A percentile compares a stretch with the other conserved stretches of the same genome.
These are phyloP conservation scores for Chlamydomonas schloesseri DNA, from an alignment of 139 green algal species.

Conservation along the genomic window DNA sequence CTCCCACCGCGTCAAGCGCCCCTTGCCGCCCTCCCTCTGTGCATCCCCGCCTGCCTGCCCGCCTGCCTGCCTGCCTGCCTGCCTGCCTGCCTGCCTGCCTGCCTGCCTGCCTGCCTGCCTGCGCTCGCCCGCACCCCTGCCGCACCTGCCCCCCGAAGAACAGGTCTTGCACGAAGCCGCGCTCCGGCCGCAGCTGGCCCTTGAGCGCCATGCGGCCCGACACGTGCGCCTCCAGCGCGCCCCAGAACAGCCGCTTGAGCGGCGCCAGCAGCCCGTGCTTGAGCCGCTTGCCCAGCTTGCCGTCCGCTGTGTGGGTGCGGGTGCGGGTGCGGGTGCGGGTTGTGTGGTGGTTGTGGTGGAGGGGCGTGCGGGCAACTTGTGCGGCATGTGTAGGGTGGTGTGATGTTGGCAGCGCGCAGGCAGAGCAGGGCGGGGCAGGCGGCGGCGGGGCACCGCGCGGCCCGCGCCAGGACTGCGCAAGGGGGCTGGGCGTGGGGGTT, in stretches of 20 bases:
- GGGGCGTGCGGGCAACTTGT: no score
- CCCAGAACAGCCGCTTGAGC: constrained; percentile 7
- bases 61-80: no score
- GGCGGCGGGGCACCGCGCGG: no score
- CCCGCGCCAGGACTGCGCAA: no score
- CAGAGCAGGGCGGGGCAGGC: no score
- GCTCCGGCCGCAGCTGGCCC: constrained; percentile 1
- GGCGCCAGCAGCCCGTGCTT: constrained; percentile 17
- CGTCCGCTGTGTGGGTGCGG: background rate
- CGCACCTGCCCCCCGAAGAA: constrained; percentile 38
- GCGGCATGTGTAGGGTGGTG: no score
- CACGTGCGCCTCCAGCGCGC: background rate
- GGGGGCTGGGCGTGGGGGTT: no score
- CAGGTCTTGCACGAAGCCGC: constrained; percentile 26
- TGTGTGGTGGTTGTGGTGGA: background rate
- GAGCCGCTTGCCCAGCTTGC: background rate
- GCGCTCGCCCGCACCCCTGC: background rate
- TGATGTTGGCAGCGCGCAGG: no score
- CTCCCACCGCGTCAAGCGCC: no score
- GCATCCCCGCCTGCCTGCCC: no score
- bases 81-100: no score
- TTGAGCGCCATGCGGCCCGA: background rate
- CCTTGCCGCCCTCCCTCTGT: no score
- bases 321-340: background rate
- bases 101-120: background rate